These are phyloP conservation scores for Aphanomyces cochlioides DNA, from an alignment of 352 stramenopile species.

Conservation along the genomic window DNA sequence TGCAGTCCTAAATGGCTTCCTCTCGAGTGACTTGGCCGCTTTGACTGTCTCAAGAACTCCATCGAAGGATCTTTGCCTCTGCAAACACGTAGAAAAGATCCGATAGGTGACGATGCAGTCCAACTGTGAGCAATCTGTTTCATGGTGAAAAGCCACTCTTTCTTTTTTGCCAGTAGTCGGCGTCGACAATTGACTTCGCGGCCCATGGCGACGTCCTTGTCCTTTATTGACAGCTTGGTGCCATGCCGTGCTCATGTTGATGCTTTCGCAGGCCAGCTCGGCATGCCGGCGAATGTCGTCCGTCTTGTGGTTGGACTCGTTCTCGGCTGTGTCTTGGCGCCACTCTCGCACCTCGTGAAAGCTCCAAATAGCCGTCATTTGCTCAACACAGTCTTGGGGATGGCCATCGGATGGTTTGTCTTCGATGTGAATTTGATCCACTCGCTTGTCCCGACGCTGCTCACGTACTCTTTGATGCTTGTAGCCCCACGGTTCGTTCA, in stretches of 20 bases:
- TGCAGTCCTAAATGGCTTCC: too few species aligned
- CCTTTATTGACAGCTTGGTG: too few species aligned
- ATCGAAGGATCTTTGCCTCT: too few species aligned
- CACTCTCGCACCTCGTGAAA: background rate
- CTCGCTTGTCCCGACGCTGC: constrained; percentile 52
- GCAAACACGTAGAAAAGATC: too few species aligned
- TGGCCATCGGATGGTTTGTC: constrained; percentile 67
- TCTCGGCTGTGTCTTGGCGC: constrained; percentile 2
- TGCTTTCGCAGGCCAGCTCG: background rate
- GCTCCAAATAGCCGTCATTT: constrained; percentile 39
- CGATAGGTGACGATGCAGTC: too few species aligned
- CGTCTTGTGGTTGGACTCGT: constrained; percentile 17
- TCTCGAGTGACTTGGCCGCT: too few species aligned
- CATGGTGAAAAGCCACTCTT: too few species aligned
- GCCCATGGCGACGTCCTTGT: too few species aligned
- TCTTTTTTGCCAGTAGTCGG: too few species aligned
- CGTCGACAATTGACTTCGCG: too few species aligned
- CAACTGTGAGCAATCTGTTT: too few species aligned
- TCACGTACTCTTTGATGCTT: constrained; percentile 68
- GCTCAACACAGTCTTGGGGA: constrained; percentile 61
- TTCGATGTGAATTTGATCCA: constrained; percentile 78
- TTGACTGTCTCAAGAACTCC: too few species aligned
- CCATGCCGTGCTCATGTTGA: background rate
- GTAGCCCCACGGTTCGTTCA: constrained; percentile 48
- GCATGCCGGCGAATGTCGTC: background rate